Percentiles rank a stretch among this genome's conserved stretches.
Evolutionary conservation across 371 early-diverging fungal species (phyloP).

Genomic region (Chytridium lagenaria): DNA sequence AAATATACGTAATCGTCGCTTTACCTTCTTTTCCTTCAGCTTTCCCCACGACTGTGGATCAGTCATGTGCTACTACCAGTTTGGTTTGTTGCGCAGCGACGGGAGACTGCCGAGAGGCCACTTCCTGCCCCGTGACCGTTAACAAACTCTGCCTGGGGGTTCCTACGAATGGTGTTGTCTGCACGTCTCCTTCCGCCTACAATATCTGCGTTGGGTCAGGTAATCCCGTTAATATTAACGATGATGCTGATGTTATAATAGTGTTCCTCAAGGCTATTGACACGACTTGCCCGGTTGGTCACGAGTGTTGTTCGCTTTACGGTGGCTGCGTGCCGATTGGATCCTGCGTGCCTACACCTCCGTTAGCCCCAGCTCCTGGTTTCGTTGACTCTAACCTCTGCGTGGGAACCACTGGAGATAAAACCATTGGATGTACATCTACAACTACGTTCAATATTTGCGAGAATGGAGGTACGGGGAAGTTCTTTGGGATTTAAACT

Average conservation of each 20-base stretch:
- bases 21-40: background rate
- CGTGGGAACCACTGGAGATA: background rate
- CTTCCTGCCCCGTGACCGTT: background rate
- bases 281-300: background rate
- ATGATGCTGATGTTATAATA: background rate
- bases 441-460: slow-evolving; percentile 12
- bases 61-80: slow-evolving; percentile 12
- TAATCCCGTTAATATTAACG: no score
- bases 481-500: no score
- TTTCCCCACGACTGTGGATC: slow-evolving; percentile 1
- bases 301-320: background rate
- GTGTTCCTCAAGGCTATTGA: slow-evolving; percentile 16
- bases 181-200: slow-evolving; percentile 16
- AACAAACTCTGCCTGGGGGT: background rate
- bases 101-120: background rate
- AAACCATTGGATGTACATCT: slow-evolving; percentile 3
- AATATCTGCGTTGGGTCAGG: slow-evolving; percentile 23
- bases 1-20: background rate
- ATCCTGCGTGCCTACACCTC: background rate
- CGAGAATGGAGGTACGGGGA: background rate
- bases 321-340: slow-evolving; percentile 11
- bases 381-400: background rate
- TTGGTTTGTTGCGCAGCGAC: slow-evolving; percentile 21
- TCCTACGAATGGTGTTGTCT: slow-evolving; percentile 12
- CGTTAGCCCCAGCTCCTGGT: background rate